Evolutionary conservation across 805 yeast species (phyloP).

Genomic region (Isabelozyma rhagii): DNA sequence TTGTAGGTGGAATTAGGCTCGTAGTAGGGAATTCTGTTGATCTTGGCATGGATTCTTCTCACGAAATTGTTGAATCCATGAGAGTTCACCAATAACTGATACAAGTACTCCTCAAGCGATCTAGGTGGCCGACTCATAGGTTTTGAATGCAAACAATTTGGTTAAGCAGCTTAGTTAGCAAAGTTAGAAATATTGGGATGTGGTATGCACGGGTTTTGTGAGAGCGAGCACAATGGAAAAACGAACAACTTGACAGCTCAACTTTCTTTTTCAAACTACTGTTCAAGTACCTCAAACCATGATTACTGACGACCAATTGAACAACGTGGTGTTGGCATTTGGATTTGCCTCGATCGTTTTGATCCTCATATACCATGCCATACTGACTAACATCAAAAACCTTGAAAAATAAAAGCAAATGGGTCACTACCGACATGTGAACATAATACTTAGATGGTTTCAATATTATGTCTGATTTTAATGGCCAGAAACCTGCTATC

Average conservation of each 20-base stretch:
- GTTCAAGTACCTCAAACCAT: conserved; percentile 33
- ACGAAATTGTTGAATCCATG: conserved; percentile 63
- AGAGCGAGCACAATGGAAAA: not conserved
- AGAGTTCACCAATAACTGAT: conserved; percentile 48
- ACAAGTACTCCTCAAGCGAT: conserved; percentile 47
- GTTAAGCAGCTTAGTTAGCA: too few species aligned
- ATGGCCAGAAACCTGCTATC: too few species aligned
- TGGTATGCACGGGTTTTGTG: not conserved
- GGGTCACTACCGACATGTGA: not conserved
- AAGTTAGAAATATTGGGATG: too few species aligned
- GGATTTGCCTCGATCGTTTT: conserved; percentile 72
- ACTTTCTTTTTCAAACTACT: not conserved
- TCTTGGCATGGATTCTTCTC: conserved; percentile 54
- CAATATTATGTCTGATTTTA: not conserved
- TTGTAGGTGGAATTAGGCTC: conserved; percentile 12
- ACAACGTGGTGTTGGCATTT: conserved; percentile 65
- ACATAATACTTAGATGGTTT: not conserved
- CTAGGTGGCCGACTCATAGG: conserved; percentile 12
- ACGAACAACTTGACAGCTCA: not conserved
- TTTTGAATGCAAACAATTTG: too few species aligned
- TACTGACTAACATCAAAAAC: conserved; percentile 45
- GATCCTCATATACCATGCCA: conserved; percentile 69
- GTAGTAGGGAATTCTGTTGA: conserved; percentile 57
- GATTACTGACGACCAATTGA: conserved; percentile 83
- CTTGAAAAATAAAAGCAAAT: not conserved